Conservation (phyloP, 345 rosid genomes). For the Murraya koenigii region DNA sequence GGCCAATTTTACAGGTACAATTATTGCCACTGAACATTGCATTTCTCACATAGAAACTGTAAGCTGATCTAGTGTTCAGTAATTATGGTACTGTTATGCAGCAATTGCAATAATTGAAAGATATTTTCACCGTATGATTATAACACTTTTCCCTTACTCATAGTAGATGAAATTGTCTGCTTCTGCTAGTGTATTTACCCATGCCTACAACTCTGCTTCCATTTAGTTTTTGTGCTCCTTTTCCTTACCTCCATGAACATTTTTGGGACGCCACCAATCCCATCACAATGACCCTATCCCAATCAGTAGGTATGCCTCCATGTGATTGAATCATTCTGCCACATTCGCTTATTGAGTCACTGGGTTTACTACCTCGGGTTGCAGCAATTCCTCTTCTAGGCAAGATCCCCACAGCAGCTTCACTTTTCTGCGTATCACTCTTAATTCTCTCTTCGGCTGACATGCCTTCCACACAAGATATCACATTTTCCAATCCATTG, state of each 20-base stretch:
- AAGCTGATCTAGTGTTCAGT: not conserved
- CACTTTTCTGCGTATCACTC: not conserved
- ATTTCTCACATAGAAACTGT: not conserved
- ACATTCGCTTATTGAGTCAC: not conserved
- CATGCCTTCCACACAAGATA: not conserved
- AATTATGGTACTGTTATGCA: not conserved
- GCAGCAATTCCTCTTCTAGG: conserved; percentile 14
- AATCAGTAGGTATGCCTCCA: not conserved
- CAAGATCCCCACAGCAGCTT: not conserved
- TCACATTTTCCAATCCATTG: not conserved
- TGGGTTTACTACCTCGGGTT: not conserved
- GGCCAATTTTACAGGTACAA: conserved; percentile 80
- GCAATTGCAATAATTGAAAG: not conserved
- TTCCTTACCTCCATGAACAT: not conserved
- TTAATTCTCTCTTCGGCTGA: not conserved
- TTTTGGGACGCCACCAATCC: not conserved
- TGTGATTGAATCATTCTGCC: not conserved
- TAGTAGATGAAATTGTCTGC: not conserved
- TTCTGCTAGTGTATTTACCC: not conserved
- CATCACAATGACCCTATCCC: not conserved
- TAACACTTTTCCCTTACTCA: not conserved
- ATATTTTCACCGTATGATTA: not conserved
- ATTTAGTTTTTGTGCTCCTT: not conserved
- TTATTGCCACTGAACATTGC: not conserved
- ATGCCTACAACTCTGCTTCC: not conserved